phyloP scores from a whole-genome alignment of 345 rosid species.

The Aethionema arabicum region DNA sequence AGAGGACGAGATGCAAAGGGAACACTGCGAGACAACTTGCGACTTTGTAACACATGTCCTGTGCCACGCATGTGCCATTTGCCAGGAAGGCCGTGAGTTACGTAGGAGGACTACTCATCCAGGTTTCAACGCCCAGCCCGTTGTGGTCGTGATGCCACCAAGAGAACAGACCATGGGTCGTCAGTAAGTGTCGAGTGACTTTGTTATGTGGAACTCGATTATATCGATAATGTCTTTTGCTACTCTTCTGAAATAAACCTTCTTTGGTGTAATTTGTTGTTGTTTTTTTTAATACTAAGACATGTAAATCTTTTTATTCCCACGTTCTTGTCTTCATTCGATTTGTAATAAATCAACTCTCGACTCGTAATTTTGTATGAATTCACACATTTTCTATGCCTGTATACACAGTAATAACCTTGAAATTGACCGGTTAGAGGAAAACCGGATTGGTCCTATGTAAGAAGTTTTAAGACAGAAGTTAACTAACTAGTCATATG shows the following conservation, averaged over 20 bases:
- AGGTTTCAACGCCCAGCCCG: slow-evolving; percentile 69
- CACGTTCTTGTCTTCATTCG: not conserved
- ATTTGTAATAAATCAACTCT: not conserved
- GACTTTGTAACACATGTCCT: slow-evolving; percentile 74
- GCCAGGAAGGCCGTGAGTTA: slow-evolving; percentile 99
- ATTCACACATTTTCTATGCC: too few relatives aligned
- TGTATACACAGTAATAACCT: too few relatives aligned
- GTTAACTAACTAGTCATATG: not conserved
- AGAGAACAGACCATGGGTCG: slow-evolving; percentile 78
- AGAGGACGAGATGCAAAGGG: slow-evolving; percentile 70
- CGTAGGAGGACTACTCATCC: slow-evolving; percentile 87
- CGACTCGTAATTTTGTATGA: too few relatives aligned
- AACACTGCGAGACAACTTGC: slow-evolving; percentile 69
- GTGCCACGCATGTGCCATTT: slow-evolving; percentile 85
- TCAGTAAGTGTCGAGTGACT: slow-evolving; percentile 28
- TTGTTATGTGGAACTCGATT: slow-evolving; percentile 15
- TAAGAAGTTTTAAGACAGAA: not conserved
- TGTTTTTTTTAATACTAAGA: not conserved
- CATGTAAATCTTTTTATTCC: slow-evolving; percentile 15
- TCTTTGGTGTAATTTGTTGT: not conserved
- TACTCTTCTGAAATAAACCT: slow-evolving; percentile 15
- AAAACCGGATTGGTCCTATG: not conserved
- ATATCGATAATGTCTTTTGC: slow-evolving; percentile 11
- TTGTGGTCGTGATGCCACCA: slow-evolving; percentile 72
- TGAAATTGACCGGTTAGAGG: not conserved